Conservation (phyloP, 331 rosid genomes). For the Acacia pycnantha region DNA sequence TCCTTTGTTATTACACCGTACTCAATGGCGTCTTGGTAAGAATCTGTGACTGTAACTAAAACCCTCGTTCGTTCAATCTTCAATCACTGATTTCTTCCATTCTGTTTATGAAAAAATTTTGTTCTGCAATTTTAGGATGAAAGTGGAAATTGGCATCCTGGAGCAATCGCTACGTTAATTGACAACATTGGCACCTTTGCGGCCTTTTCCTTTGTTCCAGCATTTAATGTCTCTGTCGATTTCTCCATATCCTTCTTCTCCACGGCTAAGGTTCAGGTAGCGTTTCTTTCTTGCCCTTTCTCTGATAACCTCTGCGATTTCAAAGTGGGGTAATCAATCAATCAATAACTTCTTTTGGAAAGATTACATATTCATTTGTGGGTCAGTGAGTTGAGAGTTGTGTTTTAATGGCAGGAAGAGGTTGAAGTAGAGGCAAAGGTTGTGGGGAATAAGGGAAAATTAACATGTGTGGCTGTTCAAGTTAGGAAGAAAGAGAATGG, state of each 20-base stretch:
- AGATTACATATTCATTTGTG: neutral
- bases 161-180: constrained; percentile 48
- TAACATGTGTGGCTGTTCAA: constrained; percentile 40
- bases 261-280: constrained; percentile 38
- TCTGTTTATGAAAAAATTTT: neutral
- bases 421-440: constrained; percentile 50
- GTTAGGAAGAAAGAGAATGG: constrained; percentile 38
- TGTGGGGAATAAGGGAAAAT: constrained; percentile 32
- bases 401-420: constrained; percentile 42
- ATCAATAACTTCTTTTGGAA: neutral
- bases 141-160: constrained; percentile 51
- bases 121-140: constrained; percentile 29
- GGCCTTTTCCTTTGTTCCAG: neutral
- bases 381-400: neutral
- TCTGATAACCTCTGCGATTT: neutral
- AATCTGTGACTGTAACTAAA: neutral
- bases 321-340: neutral
- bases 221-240: constrained; percentile 24
- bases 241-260: constrained; percentile 42
- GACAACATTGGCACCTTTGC: constrained; percentile 31
- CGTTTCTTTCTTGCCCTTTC: constrained; percentile 1
- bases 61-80: neutral
- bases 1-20: constrained; percentile 35
- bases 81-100: neutral
- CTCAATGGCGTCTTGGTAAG: constrained; percentile 36